These are phyloP conservation scores for Aspergillus tubingensis DNA, from an alignment of 2,329 filamentous ascomycete species.

Conservation along the genomic window DNA sequence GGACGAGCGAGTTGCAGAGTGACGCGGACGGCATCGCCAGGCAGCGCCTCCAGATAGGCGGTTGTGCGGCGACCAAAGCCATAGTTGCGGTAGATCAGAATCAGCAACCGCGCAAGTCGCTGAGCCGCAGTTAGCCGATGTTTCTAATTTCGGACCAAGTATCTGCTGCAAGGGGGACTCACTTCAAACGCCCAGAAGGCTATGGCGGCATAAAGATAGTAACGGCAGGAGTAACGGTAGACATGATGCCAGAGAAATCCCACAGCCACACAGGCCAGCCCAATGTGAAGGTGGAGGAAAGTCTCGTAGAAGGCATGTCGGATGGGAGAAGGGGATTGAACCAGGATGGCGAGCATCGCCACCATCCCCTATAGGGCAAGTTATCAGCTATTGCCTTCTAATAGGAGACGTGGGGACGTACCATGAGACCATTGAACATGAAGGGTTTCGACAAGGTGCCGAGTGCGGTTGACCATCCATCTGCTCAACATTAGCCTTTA, in stretches of 20 bases:
- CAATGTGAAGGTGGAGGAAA: constrained; percentile 82
- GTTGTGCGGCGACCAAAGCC: constrained; percentile 57
- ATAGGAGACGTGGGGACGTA: constrained; percentile 23
- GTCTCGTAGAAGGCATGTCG: constrained; percentile 96
- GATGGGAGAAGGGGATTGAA: constrained; percentile 70
- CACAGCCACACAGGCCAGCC: constrained; percentile 68
- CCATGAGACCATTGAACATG: constrained; percentile 40
- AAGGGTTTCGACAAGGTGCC: constrained; percentile 4
- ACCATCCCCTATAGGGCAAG: background rate
- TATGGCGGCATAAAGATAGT: constrained; percentile 71
- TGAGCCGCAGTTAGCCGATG: constrained; percentile 2
- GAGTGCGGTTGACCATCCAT: background rate
- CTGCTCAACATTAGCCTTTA: constrained; percentile 18
- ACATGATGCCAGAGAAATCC: constrained; percentile 77
- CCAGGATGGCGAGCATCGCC: background rate
- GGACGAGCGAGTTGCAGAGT: constrained; percentile 69
- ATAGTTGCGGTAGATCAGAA: constrained; percentile 66
- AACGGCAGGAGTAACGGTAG: constrained; percentile 67
- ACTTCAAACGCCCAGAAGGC: constrained; percentile 73
- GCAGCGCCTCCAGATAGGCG: constrained; percentile 66
- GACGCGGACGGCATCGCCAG: constrained; percentile 68
- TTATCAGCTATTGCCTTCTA: too few relatives aligned
- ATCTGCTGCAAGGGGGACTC: background rate
- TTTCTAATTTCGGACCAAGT: background rate
- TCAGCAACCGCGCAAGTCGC: constrained; percentile 62